These are phyloP conservation scores for Beverwykella pulmonaria DNA, from an alignment of 495 filamentous ascomycete genomes.

Conservation along the genomic window DNA sequence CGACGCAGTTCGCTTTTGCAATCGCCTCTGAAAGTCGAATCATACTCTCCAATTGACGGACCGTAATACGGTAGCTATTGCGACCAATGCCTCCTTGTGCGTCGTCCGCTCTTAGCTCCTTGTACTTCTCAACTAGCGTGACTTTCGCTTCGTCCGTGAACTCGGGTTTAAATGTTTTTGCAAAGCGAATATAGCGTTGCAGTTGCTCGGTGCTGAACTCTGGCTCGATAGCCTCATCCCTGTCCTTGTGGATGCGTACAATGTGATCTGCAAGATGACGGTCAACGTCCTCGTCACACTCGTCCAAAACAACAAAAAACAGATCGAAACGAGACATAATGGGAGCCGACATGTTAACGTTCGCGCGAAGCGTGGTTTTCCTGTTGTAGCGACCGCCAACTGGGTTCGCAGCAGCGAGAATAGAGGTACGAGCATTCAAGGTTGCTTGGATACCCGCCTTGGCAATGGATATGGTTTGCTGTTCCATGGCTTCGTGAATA, in stretches of 20 bases:
- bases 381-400: conserved; percentile 96
- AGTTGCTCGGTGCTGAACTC: conserved; percentile 96
- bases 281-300: conserved; percentile 90
- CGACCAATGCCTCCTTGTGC: conserved; percentile 90
- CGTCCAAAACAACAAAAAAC: conserved; percentile 97
- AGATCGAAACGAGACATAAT: conserved; percentile 99
- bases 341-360: conserved; percentile 97
- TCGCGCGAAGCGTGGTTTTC: conserved; percentile 86
- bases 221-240: conserved; percentile 85
- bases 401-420: conserved; percentile 94
- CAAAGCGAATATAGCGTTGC: conserved; percentile 96
- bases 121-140: conserved; percentile 89
- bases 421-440: conserved; percentile 90
- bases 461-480: conserved; percentile 99
- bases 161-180: conserved; percentile 88
- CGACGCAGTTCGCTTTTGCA: conserved; percentile 94
- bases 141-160: conserved; percentile 86
- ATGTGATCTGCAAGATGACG: conserved; percentile 92
- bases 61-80: conserved; percentile 95
- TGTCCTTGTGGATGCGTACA: conserved; percentile 87
- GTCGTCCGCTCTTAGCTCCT: conserved; percentile 91
- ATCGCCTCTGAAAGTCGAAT: conserved; percentile 95
- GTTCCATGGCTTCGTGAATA: conserved; percentile 99
- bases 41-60: conserved; percentile 91
- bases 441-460: conserved; percentile 99